These are phyloP conservation scores for Kwoniella shivajii DNA, from an alignment of 1,284 basidiomycete species.

Conservation along the genomic window DNA sequence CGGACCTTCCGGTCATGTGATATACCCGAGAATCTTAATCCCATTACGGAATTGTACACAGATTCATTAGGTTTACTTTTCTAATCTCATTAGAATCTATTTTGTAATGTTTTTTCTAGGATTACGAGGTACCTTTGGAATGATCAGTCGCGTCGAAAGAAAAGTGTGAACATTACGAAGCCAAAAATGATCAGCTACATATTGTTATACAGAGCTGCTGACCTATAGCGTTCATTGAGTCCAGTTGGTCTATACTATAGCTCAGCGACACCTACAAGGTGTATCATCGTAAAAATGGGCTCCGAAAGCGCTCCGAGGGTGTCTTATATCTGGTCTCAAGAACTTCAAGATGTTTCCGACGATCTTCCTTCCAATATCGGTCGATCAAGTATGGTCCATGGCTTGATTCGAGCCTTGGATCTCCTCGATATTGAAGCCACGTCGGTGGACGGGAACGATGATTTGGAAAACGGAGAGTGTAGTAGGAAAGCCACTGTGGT, in stretches of 20 bases:
- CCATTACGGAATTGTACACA: not conserved
- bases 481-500: constrained; percentile 27
- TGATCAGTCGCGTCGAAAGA: not conserved
- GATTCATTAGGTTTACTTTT: not conserved
- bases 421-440: constrained; percentile 44
- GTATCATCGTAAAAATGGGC: too few relatives aligned
- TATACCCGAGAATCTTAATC: not conserved
- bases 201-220: too few relatives aligned
- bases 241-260: too few relatives aligned
- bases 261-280: too few relatives aligned
- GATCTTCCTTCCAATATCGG: constrained; percentile 78
- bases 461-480: not conserved
- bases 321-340: constrained; percentile 43
- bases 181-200: too few relatives aligned
- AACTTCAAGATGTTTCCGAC: constrained; percentile 39
- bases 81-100: not conserved
- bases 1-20: not conserved
- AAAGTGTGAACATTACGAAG: too few relatives aligned
- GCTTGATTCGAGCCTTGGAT: constrained; percentile 64
- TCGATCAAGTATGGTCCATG: constrained; percentile 78
- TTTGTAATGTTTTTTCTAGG: not conserved
- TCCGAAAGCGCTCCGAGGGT: not conserved
- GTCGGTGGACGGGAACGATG: not conserved
- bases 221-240: too few relatives aligned
- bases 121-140: not conserved